Evolutionary conservation across 2,329 filamentous ascomycete species (phyloP).

Genomic region (Cryphonectria carpinicola): DNA sequence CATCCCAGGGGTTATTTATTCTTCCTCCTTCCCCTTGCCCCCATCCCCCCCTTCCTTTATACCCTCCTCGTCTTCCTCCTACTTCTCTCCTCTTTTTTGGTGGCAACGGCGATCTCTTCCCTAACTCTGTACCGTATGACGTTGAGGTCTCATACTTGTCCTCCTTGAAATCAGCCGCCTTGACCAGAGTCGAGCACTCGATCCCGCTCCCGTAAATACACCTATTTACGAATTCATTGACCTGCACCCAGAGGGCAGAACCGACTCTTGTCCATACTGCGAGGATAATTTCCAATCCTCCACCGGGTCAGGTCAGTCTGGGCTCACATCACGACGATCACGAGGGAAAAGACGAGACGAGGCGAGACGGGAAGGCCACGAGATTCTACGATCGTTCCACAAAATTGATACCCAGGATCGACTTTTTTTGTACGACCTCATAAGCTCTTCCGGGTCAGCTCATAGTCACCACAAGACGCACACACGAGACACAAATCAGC

Average conservation of each 20-base stretch:
- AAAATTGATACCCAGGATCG: slow-evolving; percentile 6
- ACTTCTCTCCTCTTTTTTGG: background rate
- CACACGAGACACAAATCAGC: background rate
- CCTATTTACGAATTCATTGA: background rate
- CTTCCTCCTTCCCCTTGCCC: background rate
- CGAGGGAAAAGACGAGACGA: slow-evolving; percentile 2
- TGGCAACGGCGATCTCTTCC: too few relatives aligned
- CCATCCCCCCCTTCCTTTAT: background rate
- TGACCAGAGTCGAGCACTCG: background rate
- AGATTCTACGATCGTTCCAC: background rate
- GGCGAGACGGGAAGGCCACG: background rate
- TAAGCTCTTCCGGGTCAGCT: background rate
- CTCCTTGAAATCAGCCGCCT: background rate
- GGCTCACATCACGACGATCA: slow-evolving; percentile 12
- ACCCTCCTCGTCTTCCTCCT: background rate
- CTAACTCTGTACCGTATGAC: background rate
- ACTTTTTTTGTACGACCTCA: background rate
- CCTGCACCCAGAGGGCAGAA: background rate
- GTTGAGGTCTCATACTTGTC: background rate
- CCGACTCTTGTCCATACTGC: background rate
- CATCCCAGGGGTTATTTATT: background rate
- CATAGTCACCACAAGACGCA: background rate
- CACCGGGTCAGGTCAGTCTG: background rate
- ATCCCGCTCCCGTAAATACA: background rate
- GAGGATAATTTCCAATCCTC: background rate